Percentiles rank a stretch among this genome's conserved stretches.
Evolutionary conservation across 345 rosid genomes (phyloP).

Genomic region (Arabis alpina): DNA sequence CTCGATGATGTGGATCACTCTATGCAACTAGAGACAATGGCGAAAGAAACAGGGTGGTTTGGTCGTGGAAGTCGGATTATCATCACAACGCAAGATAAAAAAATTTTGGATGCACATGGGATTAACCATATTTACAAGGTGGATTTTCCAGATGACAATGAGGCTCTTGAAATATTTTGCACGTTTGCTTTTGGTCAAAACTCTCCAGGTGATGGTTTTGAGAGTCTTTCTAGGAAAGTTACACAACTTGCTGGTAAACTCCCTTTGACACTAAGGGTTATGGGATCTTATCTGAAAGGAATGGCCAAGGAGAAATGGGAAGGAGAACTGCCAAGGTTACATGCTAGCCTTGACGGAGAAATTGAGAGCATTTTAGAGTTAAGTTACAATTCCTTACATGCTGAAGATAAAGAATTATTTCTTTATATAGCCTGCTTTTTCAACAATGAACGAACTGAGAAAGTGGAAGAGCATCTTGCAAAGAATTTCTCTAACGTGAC

Average conservation of each 20-base stretch:
- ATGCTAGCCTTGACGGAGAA: constrained; percentile 23
- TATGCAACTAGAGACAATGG: constrained; percentile 11
- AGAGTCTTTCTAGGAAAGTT: constrained; percentile 12
- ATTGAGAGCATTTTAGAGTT: constrained; percentile 26
- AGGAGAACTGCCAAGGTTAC: constrained; percentile 27
- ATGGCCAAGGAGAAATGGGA: constrained; percentile 28
- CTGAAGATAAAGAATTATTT: constrained; percentile 34
- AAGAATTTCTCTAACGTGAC: not conserved
- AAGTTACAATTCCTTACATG: constrained; percentile 29
- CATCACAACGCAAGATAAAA: constrained; percentile 34
- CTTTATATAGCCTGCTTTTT: constrained; percentile 43
- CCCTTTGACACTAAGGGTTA: constrained; percentile 45
- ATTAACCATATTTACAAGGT: constrained; percentile 19
- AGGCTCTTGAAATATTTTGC: constrained; percentile 36
- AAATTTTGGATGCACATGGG: constrained; percentile 14
- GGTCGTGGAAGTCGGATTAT: constrained; percentile 34
- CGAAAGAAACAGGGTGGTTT: constrained; percentile 1
- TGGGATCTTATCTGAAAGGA: constrained; percentile 34
- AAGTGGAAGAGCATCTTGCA: not conserved
- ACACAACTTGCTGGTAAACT: constrained; percentile 24
- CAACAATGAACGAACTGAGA: not conserved
- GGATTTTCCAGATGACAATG: constrained; percentile 1
- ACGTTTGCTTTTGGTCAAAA: constrained; percentile 19
- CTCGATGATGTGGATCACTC: constrained; percentile 28
- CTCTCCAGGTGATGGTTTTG: not conserved